Conservation (phyloP, 305 asterid genomes). For the Solanum hybrid region DNA sequence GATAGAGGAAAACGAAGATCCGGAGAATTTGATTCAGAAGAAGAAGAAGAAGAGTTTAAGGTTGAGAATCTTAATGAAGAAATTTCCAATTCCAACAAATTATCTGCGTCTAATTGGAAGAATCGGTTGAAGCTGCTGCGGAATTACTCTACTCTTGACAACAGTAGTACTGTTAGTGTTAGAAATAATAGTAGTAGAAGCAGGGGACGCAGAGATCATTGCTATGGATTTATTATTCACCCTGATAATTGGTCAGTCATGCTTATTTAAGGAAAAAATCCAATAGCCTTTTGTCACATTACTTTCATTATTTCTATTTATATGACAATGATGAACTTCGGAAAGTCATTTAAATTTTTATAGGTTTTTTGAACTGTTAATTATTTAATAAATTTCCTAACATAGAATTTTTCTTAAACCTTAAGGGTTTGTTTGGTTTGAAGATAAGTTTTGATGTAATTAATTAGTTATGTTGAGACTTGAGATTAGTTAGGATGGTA, state of each 20-base stretch:
- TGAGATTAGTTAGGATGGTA: too few species aligned
- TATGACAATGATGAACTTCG: not conserved
- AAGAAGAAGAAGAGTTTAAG: slow-evolving; percentile 28
- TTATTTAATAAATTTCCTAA: too few species aligned
- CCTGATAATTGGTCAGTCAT: slow-evolving; percentile 37
- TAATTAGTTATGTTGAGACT: too few species aligned
- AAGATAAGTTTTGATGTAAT: too few species aligned
- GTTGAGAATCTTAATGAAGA: slow-evolving; percentile 21
- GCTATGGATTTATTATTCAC: slow-evolving; percentile 24
- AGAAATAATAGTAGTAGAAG: not conserved
- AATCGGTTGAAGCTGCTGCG: slow-evolving; percentile 15
- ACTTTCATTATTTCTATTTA: too few species aligned
- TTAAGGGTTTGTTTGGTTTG: too few species aligned
- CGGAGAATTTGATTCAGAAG: slow-evolving; percentile 15
- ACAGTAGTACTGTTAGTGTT: not conserved
- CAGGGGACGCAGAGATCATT: slow-evolving; percentile 5
- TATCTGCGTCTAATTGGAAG: slow-evolving; percentile 13
- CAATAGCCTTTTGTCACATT: not conserved
- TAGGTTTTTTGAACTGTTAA: too few species aligned
- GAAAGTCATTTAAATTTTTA: too few species aligned
- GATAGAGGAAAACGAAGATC: slow-evolving; percentile 9
- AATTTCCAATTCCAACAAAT: not conserved
- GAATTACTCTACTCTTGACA: slow-evolving; percentile 14
- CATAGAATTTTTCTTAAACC: too few species aligned
- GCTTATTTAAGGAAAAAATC: not conserved